phyloP scores from a whole-genome alignment of 345 rosid species.

The Hevea brasiliensis region DNA sequence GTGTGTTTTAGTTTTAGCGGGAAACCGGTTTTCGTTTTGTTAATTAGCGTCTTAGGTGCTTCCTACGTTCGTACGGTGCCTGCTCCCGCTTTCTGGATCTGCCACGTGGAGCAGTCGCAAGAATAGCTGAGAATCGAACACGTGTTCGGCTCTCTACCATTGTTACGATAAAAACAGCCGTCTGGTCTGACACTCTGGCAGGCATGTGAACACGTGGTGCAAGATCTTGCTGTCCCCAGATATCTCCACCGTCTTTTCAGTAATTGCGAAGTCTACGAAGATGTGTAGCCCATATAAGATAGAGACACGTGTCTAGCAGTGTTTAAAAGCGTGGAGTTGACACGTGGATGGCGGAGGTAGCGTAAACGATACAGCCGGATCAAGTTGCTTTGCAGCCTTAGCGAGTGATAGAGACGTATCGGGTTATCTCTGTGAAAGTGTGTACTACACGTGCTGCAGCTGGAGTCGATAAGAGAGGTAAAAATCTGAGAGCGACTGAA shows the following conservation, averaged over 20 bases:
- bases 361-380: too few relatives aligned
- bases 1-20: conserved; percentile 30
- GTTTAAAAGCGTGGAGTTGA: neutral
- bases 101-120: conserved; percentile 28
- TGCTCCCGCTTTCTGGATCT: neutral
- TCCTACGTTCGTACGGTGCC: neutral
- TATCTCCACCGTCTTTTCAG: conserved; percentile 22
- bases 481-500: neutral
- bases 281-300: neutral
- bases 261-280: neutral
- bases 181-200: conserved; percentile 4
- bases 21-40: conserved; percentile 12
- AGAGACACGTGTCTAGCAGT: neutral
- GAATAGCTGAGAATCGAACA: conserved; percentile 8
- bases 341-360: conserved; percentile 13
- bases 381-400: too few relatives aligned
- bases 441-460: conserved; percentile 12
- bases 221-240: conserved; percentile 28
- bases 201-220: conserved; percentile 22
- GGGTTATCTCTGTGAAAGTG: neutral
- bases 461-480: neutral
- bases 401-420: conserved; percentile 19
- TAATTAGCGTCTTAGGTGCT: conserved; percentile 1
- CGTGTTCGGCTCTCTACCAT: neutral
- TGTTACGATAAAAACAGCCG: neutral